phyloP scores from a whole-genome alignment of 1,284 basidiomycete species.

The Coniferiporia sulphurascens region DNA sequence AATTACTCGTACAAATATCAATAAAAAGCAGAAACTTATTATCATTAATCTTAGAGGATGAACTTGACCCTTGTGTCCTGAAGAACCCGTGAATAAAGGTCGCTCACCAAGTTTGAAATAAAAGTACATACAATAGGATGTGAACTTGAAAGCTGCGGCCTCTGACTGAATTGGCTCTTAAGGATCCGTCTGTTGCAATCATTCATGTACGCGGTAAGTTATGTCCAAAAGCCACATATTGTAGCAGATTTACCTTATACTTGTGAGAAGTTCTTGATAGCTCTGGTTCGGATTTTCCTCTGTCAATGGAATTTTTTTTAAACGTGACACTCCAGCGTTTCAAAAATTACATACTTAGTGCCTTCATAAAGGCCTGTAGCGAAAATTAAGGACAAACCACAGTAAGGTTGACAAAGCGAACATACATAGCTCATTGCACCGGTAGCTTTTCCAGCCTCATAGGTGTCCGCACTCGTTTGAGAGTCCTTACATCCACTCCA shows the following conservation, averaged over 20 bases:
- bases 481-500: constrained; percentile 92
- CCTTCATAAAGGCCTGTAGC: constrained; percentile 61
- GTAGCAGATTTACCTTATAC: constrained; percentile 44
- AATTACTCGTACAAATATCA: not conserved
- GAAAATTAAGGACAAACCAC: constrained; percentile 1
- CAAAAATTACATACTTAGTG: constrained; percentile 39
- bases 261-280: constrained; percentile 69
- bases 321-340: not conserved
- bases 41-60: not conserved
- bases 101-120: not conserved
- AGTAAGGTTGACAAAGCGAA: not conserved
- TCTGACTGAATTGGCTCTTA: constrained; percentile 67
- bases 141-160: constrained; percentile 72
- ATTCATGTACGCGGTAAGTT: too few species aligned
- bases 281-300: constrained; percentile 61
- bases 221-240: not conserved
- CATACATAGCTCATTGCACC: constrained; percentile 73
- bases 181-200: constrained; percentile 40
- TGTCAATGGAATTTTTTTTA: constrained; percentile 22
- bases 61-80: constrained; percentile 7
- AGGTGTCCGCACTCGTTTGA: constrained; percentile 89
- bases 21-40: not conserved
- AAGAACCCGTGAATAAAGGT: not conserved
- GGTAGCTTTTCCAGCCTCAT: constrained; percentile 75
- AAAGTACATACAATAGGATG: constrained; percentile 61